Evolutionary conservation across 352 stramenopile species (phyloP).

Genomic region (Phytopythium cucurbitacearum): DNA sequence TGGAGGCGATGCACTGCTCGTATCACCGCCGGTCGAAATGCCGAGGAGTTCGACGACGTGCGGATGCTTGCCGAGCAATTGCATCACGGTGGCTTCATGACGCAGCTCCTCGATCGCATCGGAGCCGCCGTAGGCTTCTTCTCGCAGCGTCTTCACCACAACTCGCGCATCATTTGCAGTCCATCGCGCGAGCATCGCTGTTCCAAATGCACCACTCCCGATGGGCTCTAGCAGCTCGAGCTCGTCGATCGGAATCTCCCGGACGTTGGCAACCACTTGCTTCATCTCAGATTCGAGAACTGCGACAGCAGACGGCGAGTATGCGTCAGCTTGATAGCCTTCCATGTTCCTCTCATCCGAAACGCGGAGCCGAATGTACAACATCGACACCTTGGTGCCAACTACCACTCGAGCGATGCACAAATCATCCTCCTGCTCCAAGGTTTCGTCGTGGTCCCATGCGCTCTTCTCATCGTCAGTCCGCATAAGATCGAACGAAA

Average conservation of each 20-base stretch:
- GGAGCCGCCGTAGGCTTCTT: conserved; percentile 33
- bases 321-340: neutral
- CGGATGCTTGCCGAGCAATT: conserved; percentile 69
- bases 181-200: conserved; percentile 60
- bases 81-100: conserved; percentile 70
- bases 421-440: conserved; percentile 18
- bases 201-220: conserved; percentile 60
- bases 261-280: conserved; percentile 36
- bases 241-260: conserved; percentile 41
- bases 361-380: conserved; percentile 50
- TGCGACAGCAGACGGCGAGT: conserved; percentile 13
- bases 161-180: conserved; percentile 15
- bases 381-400: conserved; percentile 56
- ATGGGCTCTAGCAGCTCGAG: conserved; percentile 54
- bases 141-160: conserved; percentile 58
- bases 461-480: conserved; percentile 9
- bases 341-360: conserved; percentile 5
- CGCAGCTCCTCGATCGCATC: conserved; percentile 50
- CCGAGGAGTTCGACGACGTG: conserved; percentile 65
- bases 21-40: conserved; percentile 19
- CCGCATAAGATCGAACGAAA: conserved; percentile 58
- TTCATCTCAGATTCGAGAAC: conserved; percentile 39
- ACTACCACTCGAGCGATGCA: conserved; percentile 51
- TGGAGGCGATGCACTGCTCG: conserved; percentile 3
- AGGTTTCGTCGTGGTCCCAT: conserved; percentile 11